Conservation (phyloP, 148 eudicot genomes). For the Dianthus caryophyllus region DNA sequence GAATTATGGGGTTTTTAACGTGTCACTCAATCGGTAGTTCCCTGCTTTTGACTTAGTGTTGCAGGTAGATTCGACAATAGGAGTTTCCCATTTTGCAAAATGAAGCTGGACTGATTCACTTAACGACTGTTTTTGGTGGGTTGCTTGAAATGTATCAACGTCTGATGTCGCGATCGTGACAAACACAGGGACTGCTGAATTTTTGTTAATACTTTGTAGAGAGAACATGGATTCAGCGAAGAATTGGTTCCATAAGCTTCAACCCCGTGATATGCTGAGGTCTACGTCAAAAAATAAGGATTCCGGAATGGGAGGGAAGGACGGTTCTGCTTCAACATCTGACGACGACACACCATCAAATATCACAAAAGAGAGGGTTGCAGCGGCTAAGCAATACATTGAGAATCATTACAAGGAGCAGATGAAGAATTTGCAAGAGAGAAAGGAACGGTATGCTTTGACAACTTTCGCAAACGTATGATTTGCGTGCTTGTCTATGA, state of each 20-base stretch:
- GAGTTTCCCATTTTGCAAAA: not conserved
- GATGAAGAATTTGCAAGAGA: constrained; percentile 91
- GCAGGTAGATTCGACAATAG: not conserved
- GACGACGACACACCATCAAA: constrained; percentile 70
- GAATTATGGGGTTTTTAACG: not conserved
- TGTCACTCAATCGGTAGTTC: not conserved
- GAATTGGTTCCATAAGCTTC: constrained; percentile 90
- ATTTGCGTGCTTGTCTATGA: not conserved
- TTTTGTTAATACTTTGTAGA: constrained; percentile 17
- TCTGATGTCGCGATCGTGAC: constrained; percentile 12
- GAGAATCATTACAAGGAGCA: constrained; percentile 99
- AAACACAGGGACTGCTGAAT: constrained; percentile 5
- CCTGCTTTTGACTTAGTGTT: not conserved
- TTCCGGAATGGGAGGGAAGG: constrained; percentile 41
- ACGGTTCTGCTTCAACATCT: constrained; percentile 39
- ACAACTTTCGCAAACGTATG: constrained; percentile 1
- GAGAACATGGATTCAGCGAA: constrained; percentile 71
- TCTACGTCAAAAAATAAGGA: constrained; percentile 61
- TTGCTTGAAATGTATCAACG: constrained; percentile 4
- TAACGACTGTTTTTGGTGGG: constrained; percentile 20
- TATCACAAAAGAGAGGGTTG: constrained; percentile 78
- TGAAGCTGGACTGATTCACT: constrained; percentile 22
- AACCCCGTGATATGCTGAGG: constrained; percentile 71
- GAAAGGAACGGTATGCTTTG: constrained; percentile 72
- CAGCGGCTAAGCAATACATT: constrained; percentile 93